phyloP scores from a whole-genome alignment of 306 rosid species.

The Citrullus mucosospermus region DNA sequence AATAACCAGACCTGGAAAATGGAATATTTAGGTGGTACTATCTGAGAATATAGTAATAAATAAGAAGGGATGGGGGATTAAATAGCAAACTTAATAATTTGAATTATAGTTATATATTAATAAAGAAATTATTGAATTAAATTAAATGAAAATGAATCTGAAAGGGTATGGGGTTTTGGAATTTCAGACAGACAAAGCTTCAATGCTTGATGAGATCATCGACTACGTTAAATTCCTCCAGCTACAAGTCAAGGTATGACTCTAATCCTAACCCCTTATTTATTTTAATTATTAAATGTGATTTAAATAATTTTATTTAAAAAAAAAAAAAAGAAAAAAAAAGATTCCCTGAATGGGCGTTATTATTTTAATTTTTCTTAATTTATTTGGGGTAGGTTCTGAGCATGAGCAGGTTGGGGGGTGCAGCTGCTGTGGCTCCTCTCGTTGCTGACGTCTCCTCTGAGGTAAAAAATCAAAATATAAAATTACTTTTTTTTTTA shows the following conservation, averaged over 20 bases:
- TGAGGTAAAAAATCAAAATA: slow-evolving; percentile 24
- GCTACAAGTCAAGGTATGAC: slow-evolving; percentile 86
- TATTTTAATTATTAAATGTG: background rate
- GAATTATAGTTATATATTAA: too few relatives aligned
- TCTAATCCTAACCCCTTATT: background rate
- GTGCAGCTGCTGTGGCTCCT: slow-evolving; percentile 88
- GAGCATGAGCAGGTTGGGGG: slow-evolving; percentile 99
- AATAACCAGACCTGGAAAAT: background rate
- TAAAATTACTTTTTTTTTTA: background rate
- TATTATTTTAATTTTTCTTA: background rate
- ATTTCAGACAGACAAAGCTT: slow-evolving; percentile 95
- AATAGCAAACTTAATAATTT: background rate
- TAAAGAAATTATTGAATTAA: too few relatives aligned
- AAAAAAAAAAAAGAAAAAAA: background rate
- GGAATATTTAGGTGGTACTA: background rate
- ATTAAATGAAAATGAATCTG: background rate
- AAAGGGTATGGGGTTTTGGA: slow-evolving; percentile 9
- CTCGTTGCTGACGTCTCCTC: slow-evolving; percentile 69
- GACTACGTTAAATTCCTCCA: slow-evolving; percentile 94
- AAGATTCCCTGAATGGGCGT: background rate
- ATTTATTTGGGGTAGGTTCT: slow-evolving; percentile 44
- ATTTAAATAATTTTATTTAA: background rate
- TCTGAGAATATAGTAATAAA: background rate
- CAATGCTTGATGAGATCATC: slow-evolving; percentile 98
- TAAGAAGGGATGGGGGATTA: background rate